Evolutionary conservation across 345 rosid species (phyloP), one percentile per base, ranked within the genome.

Genomic region (Melaleuca alternifolia): DNA sequence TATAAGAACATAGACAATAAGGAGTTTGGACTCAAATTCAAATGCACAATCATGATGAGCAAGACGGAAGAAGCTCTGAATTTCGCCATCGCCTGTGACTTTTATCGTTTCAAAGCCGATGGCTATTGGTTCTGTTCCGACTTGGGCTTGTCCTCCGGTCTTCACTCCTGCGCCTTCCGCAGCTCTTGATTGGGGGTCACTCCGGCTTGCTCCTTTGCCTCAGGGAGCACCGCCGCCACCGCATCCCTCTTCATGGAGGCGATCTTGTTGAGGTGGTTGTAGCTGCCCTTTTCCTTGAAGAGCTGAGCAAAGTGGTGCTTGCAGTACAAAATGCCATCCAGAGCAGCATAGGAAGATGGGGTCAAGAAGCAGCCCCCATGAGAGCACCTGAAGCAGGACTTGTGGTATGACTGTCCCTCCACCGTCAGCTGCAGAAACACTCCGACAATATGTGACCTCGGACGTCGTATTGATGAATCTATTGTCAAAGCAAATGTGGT

Each of bases 311-410:
- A 93, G 85, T 93, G 94, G 83, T 79, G 91, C 89, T 93, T 93
- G 90, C 93, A 93, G 89, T 91, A 93, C 20, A 93, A 84, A 83
- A 88, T 56, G 0, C 95, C 93, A 48, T 93, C 93, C 28, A 93
- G 85, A 9, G 95, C 93, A 8, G 95, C 95, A 50, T 93, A 93
- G 50, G 88, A 71, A 30, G 95, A 92, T 16, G 93, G 86, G 11
- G 91, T 90, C 11, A 93, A 82, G 51, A 56, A 87, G 86, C 95
- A 93, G 11, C 95, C 93, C 2, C 93, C 95, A 33, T 93, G 93
- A 8, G 91, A 84, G 85, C 95, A 93, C 91, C 93, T 88, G 87
- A 93, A 93, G 92, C 95, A 93, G 41, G 90, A 51, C 88, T 93
- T 93, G 88, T 93, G 95, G 85, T 88, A 93, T 20, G 54, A 88